These are phyloP conservation scores for Wickerhamiella sorbophila DNA, from an alignment of 805 yeast genomes.

Conservation along the genomic window DNA sequence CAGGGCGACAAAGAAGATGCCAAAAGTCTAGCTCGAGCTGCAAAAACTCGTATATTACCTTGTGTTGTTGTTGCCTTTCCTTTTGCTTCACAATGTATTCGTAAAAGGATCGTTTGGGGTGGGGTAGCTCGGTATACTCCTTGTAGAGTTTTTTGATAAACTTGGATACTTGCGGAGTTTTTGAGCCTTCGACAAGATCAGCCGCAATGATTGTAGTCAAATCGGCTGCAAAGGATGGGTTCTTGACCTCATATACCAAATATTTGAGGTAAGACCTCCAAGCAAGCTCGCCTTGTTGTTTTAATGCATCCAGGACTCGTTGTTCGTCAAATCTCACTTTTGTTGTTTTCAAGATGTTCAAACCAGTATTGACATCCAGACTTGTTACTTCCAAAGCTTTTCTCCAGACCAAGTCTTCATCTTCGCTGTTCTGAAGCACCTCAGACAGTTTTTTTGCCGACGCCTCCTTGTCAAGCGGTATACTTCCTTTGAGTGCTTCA, in stretches of 20 bases:
- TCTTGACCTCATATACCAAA: conserved; percentile 21
- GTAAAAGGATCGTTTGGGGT: conserved; percentile 25
- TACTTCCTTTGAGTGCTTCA: not conserved
- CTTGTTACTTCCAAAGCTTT: conserved; percentile 25
- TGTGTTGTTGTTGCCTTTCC: conserved; percentile 15
- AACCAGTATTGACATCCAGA: conserved; percentile 21
- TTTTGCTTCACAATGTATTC: conserved; percentile 13
- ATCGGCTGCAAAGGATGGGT: conserved; percentile 21
- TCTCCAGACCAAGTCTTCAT: conserved; percentile 26
- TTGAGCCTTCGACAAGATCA: conserved; percentile 22
- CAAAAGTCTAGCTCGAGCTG: conserved; percentile 15
- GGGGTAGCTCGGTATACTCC: conserved; percentile 16
- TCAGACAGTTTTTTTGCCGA: conserved; percentile 21
- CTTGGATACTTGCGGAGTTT: conserved; percentile 10
- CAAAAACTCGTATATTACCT: conserved; percentile 16
- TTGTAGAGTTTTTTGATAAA: conserved; percentile 16
- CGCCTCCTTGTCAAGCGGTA: conserved; percentile 8
- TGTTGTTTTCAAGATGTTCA: conserved; percentile 21
- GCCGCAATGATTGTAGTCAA: conserved; percentile 23
- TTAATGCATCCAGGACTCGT: conserved; percentile 21
- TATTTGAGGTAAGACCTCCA: conserved; percentile 26
- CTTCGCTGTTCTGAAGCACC: conserved; percentile 15
- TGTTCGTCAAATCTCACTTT: conserved; percentile 18
- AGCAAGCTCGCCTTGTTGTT: conserved; percentile 23
- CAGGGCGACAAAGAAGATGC: conserved; percentile 6